Evolutionary conservation across 1,284 basidiomycete species (phyloP), one percentile per base, ranked within the genome.

Genomic region (Boletus mariae): DNA sequence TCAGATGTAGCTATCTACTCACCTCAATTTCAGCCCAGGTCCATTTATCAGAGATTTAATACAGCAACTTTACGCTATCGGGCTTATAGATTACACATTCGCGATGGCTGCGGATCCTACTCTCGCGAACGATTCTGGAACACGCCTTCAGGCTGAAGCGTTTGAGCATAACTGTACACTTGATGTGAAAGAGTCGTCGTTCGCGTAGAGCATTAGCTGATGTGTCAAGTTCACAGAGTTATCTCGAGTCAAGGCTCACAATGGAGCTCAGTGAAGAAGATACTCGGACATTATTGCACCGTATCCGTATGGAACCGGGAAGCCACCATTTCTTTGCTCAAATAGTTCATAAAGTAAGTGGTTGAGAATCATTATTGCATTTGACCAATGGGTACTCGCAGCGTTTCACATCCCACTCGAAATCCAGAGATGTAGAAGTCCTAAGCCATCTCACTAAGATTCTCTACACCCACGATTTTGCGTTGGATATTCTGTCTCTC

Each of bases 401-500:
- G 87, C 76, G 80, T 41, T 85, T 87, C 61, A 68, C 71, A 23
- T 68, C 70, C 15, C 72, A 80, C 29, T 72, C 78, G 5, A 70
- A 71, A 40, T 72, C 76, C 31, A 70, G 78, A 37, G 85, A 90
- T 55, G 74, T 87, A 1, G 89, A 91, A 64, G 70, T 79, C 4
- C 71, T 91, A 32, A 82, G 86, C 47, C 76, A 81, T 57, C 67
- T 88, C 23, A 87, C 85, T 65, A 83, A 80, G 64, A 64, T 84
- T 28, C 73, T 92, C 8, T 83, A 80, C 57, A 70, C 74, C 9
- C 75, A 82, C 51, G 79, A 83, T 53, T 67, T 70, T 26, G 76
- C 80, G 0, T 67, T 91, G 15, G 87, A 91, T 61, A 79, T 90
- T 44, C 59, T 92, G 29, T 79, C 86, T 9, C 69, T 92, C n/a